These are phyloP conservation scores for Pterulicium gracile DNA, from an alignment of 1,284 basidiomycete species.

Conservation along the genomic window DNA sequence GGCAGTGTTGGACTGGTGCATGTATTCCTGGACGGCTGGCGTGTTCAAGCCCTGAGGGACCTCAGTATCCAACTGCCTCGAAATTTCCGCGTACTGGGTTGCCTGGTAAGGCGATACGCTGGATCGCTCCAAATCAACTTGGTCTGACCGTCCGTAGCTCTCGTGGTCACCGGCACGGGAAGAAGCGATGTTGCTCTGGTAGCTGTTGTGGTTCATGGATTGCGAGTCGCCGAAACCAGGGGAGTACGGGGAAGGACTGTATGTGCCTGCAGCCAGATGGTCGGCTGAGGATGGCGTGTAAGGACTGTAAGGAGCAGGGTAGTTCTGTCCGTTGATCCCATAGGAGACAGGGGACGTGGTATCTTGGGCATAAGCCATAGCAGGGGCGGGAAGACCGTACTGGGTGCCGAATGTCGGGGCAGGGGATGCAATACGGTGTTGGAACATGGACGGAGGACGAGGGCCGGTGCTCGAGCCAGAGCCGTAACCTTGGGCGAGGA, in stretches of 20 bases:
- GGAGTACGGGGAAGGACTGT: slow-evolving; percentile 8
- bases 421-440: slow-evolving; percentile 29
- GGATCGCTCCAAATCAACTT: slow-evolving; percentile 50
- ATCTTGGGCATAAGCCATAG: slow-evolving; percentile 11
- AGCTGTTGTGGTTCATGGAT: slow-evolving; percentile 9
- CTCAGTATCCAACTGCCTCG: slow-evolving; percentile 36
- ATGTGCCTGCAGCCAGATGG: slow-evolving; percentile 11
- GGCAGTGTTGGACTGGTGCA: slow-evolving; percentile 10
- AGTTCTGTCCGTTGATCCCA: slow-evolving; percentile 12
- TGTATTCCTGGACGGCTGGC: slow-evolving; percentile 20
- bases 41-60: slow-evolving; percentile 27
- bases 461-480: slow-evolving; percentile 26
- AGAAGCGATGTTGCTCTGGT: slow-evolving; percentile 11
- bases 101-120: slow-evolving; percentile 67
- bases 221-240: neutral
- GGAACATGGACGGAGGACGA: slow-evolving; percentile 45
- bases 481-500: slow-evolving; percentile 24
- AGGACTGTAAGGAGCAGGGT: slow-evolving; percentile 6
- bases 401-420: slow-evolving; percentile 25
- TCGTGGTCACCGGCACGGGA: slow-evolving; percentile 12
- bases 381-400: slow-evolving; percentile 16
- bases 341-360: slow-evolving; percentile 3
- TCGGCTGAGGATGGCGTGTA: slow-evolving; percentile 6
- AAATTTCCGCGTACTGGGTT: slow-evolving; percentile 61
- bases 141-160: slow-evolving; percentile 24